Conservation (phyloP, 164 flowering plant species). For the Stephania japonica region DNA sequence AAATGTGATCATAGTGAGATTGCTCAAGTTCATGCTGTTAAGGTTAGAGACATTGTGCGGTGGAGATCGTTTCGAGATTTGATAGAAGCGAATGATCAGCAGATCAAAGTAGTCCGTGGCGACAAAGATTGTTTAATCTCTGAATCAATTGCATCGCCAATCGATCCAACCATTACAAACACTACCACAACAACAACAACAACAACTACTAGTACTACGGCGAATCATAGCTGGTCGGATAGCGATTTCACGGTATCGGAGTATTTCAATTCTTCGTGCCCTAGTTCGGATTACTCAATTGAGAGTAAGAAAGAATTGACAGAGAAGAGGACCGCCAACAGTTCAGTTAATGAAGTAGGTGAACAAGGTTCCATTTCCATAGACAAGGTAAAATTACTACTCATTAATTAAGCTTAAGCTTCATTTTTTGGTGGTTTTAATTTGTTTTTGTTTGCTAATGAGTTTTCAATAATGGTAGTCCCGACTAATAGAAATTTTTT, state of each 20-base stretch:
- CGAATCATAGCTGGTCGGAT: constrained; percentile 34
- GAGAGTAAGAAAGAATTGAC: constrained; percentile 20
- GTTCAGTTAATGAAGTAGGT: constrained; percentile 23
- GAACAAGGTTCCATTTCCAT: constrained; percentile 30
- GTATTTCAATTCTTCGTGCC: constrained; percentile 21
- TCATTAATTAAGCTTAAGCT: constrained; percentile 1
- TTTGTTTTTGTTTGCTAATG: no score
- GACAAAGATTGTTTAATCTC: constrained; percentile 19
- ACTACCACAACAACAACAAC: background rate
- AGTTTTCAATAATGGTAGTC: no score
- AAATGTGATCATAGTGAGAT: constrained; percentile 12
- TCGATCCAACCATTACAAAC: constrained; percentile 4
- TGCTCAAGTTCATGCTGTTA: no score
- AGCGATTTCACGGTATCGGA: constrained; percentile 32
- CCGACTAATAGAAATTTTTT: no score
- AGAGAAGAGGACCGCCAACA: constrained; percentile 14
- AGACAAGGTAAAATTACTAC: constrained; percentile 17
- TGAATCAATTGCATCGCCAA: constrained; percentile 7
- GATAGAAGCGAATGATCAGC: constrained; percentile 23
- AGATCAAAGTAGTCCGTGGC: no score
- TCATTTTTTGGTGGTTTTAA: no score
- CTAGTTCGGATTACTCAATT: constrained; percentile 26
- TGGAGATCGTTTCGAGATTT: constrained; percentile 45
- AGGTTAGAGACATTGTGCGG: constrained; percentile 34
- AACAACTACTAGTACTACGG: constrained; percentile 16